Conservation (phyloP, 2,329 filamentous ascomycete species). For the Pyrenochaeta sp. region DNA sequence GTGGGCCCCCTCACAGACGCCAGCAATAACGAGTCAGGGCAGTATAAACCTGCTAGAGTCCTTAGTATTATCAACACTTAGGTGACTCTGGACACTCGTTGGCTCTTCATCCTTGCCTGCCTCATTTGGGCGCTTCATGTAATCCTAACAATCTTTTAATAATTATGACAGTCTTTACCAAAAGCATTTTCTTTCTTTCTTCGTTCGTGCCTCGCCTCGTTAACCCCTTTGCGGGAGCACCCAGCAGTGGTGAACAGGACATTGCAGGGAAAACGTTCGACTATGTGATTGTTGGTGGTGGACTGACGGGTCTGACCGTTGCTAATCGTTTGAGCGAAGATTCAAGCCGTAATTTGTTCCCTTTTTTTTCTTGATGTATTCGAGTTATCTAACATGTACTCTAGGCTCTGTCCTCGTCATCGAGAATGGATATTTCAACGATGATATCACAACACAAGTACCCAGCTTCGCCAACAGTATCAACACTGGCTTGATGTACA, state of each 20-base stretch:
- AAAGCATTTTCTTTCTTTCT: constrained; percentile 17
- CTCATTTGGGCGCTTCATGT: constrained; percentile 5
- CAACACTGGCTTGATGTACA: constrained; percentile 31
- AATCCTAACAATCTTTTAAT: constrained; percentile 9
- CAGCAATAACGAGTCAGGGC: background rate
- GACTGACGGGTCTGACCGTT: constrained; percentile 38
- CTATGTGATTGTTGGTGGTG: constrained; percentile 43
- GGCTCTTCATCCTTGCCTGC: constrained; percentile 2
- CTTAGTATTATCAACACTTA: constrained; percentile 1
- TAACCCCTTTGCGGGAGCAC: background rate
- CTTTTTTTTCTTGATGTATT: background rate
- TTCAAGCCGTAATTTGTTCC: constrained; percentile 17
- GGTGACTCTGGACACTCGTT: background rate
- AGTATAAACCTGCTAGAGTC: constrained; percentile 8
- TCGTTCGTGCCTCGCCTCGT: constrained; percentile 23
- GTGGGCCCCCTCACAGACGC: constrained; percentile 3
- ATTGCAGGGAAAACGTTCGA: constrained; percentile 34
- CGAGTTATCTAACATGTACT: constrained; percentile 1
- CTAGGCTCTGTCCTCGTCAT: constrained; percentile 37
- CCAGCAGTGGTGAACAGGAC: constrained; percentile 14
- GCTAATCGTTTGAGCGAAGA: constrained; percentile 42
- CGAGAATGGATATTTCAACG: constrained; percentile 32
- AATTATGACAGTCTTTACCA: constrained; percentile 17
- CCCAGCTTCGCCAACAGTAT: constrained; percentile 20
- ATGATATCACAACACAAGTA: constrained; percentile 31